These are phyloP conservation scores for Kodamaea neixiangensis DNA, from an alignment of 805 yeast species.

Conservation along the genomic window DNA sequence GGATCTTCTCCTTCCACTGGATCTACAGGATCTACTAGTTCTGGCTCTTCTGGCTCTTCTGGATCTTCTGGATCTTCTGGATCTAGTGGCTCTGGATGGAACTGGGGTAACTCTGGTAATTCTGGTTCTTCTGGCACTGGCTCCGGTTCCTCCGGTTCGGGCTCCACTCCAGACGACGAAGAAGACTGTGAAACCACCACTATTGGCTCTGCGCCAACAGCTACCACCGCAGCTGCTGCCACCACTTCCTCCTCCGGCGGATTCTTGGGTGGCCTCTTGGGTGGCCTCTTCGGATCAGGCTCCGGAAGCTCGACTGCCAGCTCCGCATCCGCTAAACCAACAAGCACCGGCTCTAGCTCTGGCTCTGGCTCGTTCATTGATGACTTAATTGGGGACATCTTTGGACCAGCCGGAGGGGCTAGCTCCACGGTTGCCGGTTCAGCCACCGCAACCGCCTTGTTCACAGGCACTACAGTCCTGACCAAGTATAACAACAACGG, in stretches of 20 bases:
- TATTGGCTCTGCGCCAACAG: constrained; percentile 15
- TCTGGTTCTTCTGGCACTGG: constrained; percentile 9
- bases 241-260: constrained; percentile 9
- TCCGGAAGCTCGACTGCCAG: constrained; percentile 1
- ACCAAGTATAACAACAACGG: constrained; percentile 6
- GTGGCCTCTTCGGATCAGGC: neutral
- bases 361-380: constrained; percentile 10
- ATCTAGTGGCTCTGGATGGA: constrained; percentile 5
- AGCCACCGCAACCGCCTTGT: constrained; percentile 3
- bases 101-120: constrained; percentile 4
- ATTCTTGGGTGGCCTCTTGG: constrained; percentile 4
- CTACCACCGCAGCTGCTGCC: constrained; percentile 9
- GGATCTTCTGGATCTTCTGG: constrained; percentile 9
- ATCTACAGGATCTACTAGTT: constrained; percentile 1
- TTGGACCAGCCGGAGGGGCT: constrained; percentile 3
- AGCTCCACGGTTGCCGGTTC: constrained; percentile 4
- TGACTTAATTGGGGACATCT: constrained; percentile 6
- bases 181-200: constrained; percentile 14
- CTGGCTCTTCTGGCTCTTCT: constrained; percentile 4
- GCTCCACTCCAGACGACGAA: constrained; percentile 14
- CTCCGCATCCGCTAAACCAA: constrained; percentile 5
- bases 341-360: constrained; percentile 5
- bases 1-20: constrained; percentile 6
- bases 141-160: constrained; percentile 12
- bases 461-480: constrained; percentile 3